Evolutionary conservation across 257 asterid genomes (phyloP).

Genomic region (Haberlea rhodopensis): DNA sequence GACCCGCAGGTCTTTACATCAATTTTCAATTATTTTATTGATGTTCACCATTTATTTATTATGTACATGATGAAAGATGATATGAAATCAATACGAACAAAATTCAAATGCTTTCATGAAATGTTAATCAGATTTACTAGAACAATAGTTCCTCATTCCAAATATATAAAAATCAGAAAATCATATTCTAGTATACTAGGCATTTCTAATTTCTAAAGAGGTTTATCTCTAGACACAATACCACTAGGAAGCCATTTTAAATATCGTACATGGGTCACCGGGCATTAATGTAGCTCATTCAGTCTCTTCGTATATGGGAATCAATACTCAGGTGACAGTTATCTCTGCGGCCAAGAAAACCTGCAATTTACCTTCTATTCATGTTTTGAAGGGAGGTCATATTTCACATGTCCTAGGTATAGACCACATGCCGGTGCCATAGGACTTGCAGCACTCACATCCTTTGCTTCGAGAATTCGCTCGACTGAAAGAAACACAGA

Average conservation of each 20-base stretch:
- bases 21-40: no score
- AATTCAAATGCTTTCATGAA: neutral
- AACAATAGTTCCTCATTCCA: neutral
- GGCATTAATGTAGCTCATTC: neutral
- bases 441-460: constrained; percentile 65
- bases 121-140: no score
- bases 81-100: neutral
- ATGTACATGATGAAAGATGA: no score
- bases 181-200: neutral
- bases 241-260: neutral
- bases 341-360: neutral
- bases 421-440: constrained; percentile 98
- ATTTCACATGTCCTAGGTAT: constrained; percentile 85
- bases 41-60: no score
- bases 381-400: constrained; percentile 51
- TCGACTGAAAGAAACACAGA: constrained; percentile 49
- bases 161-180: no score
- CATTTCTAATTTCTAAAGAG: neutral
- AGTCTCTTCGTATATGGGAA: neutral
- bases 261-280: neutral
- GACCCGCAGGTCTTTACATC: no score
- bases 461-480: constrained; percentile 73
- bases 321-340: neutral
- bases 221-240: neutral
- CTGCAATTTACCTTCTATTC: neutral